Evolutionary conservation across 306 rosid species (phyloP), one percentile per base, ranked within the genome.

Genomic region (Datisca glomerata): DNA sequence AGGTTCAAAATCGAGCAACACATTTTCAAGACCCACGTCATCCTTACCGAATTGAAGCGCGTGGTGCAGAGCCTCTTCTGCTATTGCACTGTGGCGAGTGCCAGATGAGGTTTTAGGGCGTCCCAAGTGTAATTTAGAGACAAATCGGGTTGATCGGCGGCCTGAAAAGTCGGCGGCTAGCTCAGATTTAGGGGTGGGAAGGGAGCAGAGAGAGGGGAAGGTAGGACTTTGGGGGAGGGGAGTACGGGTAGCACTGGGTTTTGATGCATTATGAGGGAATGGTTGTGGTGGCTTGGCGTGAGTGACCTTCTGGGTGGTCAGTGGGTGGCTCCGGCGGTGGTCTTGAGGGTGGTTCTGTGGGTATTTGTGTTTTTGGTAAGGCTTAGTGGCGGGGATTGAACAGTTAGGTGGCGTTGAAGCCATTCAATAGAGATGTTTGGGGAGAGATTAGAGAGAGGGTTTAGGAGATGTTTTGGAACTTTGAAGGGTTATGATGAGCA

Each of bases 61-160:
- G 6, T 49, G 63, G 21, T 55, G 66, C 44, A 82, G 72, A n/a
- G 68, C 89, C 64, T 89, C 94, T 50, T 76, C 93, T 0, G 97
- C 94, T 2, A 56, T 34, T 33, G 70, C 32, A 2, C 73, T 49
- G 57, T 80, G 93, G 43, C 64, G 67, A 12, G 68, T 61, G 43
- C 77, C 75, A 3, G 60, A 54, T 21, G 57, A 55, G 24, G 69
- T 21, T 40, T 78, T 74, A 12, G 81, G 86, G 24, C 81, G 66
- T 7, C 89, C 93, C 9, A 63, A 53, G 60, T 80, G 85, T 75
- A 76, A 68, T 66, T 83, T 89, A 6, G 94, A 86, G 21, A 74
- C 80, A 12, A 57, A 65, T 33, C 94, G 71, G 49, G 87, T 89
- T 6, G 94, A 76, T 7, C 81, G 86, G 43, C 89, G 77, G 38